phyloP scores from a whole-genome alignment of 495 filamentous ascomycete genomes.

The Hypoxylon trugodes region DNA sequence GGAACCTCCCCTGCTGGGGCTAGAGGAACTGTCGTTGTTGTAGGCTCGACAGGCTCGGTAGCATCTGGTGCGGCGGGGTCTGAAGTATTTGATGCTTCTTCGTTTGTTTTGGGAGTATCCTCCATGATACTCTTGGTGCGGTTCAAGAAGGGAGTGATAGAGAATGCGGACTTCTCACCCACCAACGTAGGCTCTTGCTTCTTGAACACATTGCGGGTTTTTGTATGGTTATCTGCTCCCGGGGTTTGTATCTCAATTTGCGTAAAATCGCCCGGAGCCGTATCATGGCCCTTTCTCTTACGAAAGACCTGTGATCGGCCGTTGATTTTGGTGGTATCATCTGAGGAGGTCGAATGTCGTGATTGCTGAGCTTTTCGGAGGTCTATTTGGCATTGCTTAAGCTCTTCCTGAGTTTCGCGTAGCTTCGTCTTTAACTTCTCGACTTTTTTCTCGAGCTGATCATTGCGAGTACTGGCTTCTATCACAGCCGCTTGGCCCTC shows the following conservation, averaged over 20 bases:
- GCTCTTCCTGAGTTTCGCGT: conserved; percentile 69
- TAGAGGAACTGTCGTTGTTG: conserved; percentile 13
- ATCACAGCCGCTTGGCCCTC: conserved; percentile 48
- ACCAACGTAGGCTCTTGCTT: conserved; percentile 66
- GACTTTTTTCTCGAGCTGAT: conserved; percentile 70
- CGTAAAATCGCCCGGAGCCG: conserved; percentile 46
- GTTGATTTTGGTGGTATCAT: conserved; percentile 48
- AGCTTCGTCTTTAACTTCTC: conserved; percentile 73
- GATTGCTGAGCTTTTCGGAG: conserved; percentile 50
- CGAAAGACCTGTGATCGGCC: conserved; percentile 39
- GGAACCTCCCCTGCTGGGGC: background rate
- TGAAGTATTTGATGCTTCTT: conserved; percentile 38
- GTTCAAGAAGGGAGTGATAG: conserved; percentile 91
- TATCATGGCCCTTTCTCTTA: conserved; percentile 48
- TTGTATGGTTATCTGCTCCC: conserved; percentile 41
- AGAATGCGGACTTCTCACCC: conserved; percentile 89
- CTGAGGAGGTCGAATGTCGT: conserved; percentile 29
- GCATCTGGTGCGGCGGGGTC: conserved; percentile 21
- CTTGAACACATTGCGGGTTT: conserved; percentile 51
- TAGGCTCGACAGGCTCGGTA: conserved; percentile 15
- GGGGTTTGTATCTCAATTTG: conserved; percentile 49
- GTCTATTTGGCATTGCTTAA: conserved; percentile 65
- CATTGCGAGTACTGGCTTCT: conserved; percentile 64
- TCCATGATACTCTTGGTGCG: conserved; percentile 66
- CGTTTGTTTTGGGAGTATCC: conserved; percentile 38